Base-by-base conservation (phyloP, 306 rosid species). In the Cicer bijugum region DNA sequence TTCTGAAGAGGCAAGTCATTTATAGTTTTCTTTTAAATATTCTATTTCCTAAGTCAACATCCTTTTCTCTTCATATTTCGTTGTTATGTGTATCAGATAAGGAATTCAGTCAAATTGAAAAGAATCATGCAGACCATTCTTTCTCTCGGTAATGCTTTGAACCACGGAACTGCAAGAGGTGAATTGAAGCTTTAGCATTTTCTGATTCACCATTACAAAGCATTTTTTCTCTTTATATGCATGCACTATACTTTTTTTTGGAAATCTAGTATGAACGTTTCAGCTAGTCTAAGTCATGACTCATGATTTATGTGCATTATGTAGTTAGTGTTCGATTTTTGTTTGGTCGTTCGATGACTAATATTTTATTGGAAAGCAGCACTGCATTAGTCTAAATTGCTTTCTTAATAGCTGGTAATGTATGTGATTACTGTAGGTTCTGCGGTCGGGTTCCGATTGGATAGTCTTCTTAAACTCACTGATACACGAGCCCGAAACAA, bases 151-250 rank as follows among this genome's bases (percentile, higher is more conserved):
- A 95, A 89, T 84, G 99, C 99, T 67, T 78, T 95, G 84, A 95
- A 95, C 87, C 97, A 91, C 40, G 99, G 99, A 86, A 95, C 99
- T 53, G 99, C 99, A 76, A 95, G 99, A 90, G 99, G 99, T 89
- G 86, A 86, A 84, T 74, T 35, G 53, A 61, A 74, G 56, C 60
- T 51, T 81, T 57, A 42, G 50, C 56, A 38, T 80, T 72, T 60
- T 28, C 12, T 59, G 1, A 44, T 81, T 67, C 61, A 40, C 56
- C 50, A 7, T 39, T 45, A 35, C 20, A 40, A 69, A 72, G 28
- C 53, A 39, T 58, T 23, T 28, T 66, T 53, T 23, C 38, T 66
- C 46, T 23, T n/a, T 37, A 45, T 14, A 16, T 19, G 12, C 6
- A 69, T 42, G 69, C 63, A 20, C 28, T 79, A 61, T 11, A 33